Conservation (phyloP, 768 basidiomycete species). For the Mycena albidolilacea region DNA sequence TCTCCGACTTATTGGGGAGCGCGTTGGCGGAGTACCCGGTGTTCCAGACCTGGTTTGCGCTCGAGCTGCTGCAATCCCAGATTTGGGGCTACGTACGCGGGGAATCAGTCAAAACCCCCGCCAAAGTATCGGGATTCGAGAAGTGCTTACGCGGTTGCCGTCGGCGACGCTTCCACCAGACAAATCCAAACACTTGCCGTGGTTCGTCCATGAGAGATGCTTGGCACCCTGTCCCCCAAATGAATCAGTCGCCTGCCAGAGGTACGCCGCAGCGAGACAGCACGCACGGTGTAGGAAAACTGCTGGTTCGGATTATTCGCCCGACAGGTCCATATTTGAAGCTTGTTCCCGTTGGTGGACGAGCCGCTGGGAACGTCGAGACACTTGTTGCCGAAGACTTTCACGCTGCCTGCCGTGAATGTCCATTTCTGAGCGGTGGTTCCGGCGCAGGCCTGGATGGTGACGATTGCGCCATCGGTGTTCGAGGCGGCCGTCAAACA, state of each 20-base stretch:
- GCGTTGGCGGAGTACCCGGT: too few relatives aligned
- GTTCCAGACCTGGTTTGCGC: too few relatives aligned
- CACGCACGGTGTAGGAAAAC: constrained; percentile 59
- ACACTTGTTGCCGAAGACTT: constrained; percentile 63
- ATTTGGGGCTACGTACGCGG: too few relatives aligned
- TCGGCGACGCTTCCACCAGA: constrained; percentile 52
- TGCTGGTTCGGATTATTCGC: constrained; percentile 58
- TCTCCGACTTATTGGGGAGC: too few relatives aligned
- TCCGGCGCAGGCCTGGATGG: constrained; percentile 62
- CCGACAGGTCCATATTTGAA: constrained; percentile 68
- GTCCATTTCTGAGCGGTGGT: constrained; percentile 64
- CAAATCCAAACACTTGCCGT: constrained; percentile 66
- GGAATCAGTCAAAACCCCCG: too few relatives aligned
- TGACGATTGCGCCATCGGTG: constrained; percentile 62
- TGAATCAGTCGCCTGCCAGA: not conserved
- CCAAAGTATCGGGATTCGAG: too few relatives aligned
- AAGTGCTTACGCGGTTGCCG: too few relatives aligned
- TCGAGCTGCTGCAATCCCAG: too few relatives aligned
- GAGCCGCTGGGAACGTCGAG: constrained; percentile 61
- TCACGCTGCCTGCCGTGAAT: constrained; percentile 58
- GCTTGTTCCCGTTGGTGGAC: constrained; percentile 58
- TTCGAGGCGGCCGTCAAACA: constrained; percentile 69
- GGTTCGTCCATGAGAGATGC: constrained; percentile 62
- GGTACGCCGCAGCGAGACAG: not conserved
- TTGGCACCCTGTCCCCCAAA: constrained; percentile 47